These are phyloP conservation scores for Penicillium simplicissimum DNA, from an alignment of 495 filamentous ascomycete species.

Conservation along the genomic window DNA sequence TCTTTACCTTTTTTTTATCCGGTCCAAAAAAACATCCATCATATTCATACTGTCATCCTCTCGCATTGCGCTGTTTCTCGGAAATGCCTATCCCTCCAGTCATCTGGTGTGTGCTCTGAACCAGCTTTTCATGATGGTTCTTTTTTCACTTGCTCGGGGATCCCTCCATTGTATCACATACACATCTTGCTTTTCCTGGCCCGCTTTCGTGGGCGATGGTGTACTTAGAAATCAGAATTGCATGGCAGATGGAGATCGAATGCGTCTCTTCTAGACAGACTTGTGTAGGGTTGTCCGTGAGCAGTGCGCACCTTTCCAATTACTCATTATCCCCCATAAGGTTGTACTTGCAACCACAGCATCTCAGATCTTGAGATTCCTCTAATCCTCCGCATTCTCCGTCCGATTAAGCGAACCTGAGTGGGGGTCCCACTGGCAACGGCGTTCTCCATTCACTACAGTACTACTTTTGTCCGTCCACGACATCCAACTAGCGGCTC, in stretches of 20 bases:
- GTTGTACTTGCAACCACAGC: background rate
- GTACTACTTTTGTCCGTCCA: background rate
- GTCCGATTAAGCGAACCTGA: background rate
- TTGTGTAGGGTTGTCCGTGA: too few relatives aligned
- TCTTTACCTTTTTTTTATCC: background rate
- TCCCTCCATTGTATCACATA: background rate
- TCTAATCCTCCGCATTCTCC: background rate
- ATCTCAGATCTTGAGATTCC: background rate
- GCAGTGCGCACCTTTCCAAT: too few relatives aligned
- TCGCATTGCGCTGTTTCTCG: background rate
- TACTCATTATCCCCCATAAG: background rate
- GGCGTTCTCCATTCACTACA: too few relatives aligned
- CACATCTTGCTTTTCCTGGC: background rate
- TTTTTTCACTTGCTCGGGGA: background rate
- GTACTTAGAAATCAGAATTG: conserved; percentile 2
- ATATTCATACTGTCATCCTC: background rate
- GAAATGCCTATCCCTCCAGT: background rate
- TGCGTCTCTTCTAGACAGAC: background rate
- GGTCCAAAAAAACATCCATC: background rate
- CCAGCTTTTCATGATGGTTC: background rate
- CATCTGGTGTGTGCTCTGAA: background rate
- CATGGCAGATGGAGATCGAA: background rate
- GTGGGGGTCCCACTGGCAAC: background rate
- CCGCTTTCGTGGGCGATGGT: conserved; percentile 2
- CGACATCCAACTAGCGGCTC: background rate